Evolutionary conservation across 352 stramenopile genomes (phyloP).

Genomic region (Globisporangium splendens): DNA sequence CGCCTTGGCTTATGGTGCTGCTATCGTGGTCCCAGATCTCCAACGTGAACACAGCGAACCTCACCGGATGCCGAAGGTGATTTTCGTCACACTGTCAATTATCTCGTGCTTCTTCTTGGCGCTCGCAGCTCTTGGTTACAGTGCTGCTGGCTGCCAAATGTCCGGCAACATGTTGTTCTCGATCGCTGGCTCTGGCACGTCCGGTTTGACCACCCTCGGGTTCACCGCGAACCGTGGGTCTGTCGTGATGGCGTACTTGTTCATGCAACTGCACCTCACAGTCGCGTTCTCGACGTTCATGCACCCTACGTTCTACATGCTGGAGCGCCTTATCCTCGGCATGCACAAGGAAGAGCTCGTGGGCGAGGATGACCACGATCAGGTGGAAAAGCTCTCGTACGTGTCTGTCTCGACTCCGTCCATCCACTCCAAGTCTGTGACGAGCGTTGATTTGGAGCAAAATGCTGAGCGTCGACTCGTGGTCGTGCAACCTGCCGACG

Average conservation of each 20-base stretch:
- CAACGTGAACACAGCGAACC: slow-evolving; percentile 46
- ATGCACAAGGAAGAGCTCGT: slow-evolving; percentile 25
- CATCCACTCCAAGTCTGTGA: slow-evolving; percentile 16
- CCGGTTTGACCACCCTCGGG: slow-evolving; percentile 24
- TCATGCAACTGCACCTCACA: slow-evolving; percentile 53
- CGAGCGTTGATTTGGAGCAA: slow-evolving; percentile 13
- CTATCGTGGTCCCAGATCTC: slow-evolving; percentile 44
- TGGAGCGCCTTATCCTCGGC: slow-evolving; percentile 39
- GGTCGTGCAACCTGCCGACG: slow-evolving; percentile 3
- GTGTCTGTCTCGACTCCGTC: slow-evolving; percentile 11
- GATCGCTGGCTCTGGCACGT: slow-evolving; percentile 22
- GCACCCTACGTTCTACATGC: slow-evolving; percentile 47
- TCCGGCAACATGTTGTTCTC: slow-evolving; percentile 51
- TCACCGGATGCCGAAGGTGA: slow-evolving; percentile 41
- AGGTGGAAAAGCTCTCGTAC: slow-evolving; percentile 11
- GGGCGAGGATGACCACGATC: not conserved
- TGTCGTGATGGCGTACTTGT: slow-evolving; percentile 37
- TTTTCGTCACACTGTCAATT: slow-evolving; percentile 32
- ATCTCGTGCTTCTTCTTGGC: slow-evolving; percentile 41
- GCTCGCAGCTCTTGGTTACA: slow-evolving; percentile 31
- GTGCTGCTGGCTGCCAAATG: slow-evolving; percentile 37
- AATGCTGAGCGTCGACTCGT: slow-evolving; percentile 7
- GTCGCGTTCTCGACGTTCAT: slow-evolving; percentile 46
- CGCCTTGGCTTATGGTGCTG: slow-evolving; percentile 47
- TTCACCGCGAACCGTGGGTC: slow-evolving; percentile 31